Conservation (phyloP, 2,329 filamentous ascomycete genomes). For the Macrophomina tecta region DNA sequence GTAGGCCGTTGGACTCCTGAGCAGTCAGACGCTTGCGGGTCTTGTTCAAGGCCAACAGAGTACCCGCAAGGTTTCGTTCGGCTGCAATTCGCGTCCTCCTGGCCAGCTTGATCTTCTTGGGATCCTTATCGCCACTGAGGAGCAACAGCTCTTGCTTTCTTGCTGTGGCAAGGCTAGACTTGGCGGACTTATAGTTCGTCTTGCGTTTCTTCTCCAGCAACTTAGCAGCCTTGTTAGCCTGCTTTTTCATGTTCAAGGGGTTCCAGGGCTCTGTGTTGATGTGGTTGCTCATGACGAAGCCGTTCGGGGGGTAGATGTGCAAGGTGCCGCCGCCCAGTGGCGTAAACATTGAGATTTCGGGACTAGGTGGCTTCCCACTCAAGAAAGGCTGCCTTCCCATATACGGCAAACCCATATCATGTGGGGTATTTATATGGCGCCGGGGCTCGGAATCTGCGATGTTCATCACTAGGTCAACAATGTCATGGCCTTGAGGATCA, state of each 20-base stretch:
- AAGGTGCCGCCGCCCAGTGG: background rate
- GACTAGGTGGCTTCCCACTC: too few relatives aligned
- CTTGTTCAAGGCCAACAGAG: background rate
- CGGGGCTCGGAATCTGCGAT: constrained; percentile 25
- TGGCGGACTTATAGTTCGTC: background rate
- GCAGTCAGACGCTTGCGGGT: background rate
- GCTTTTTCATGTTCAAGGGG: too few relatives aligned
- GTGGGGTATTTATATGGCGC: background rate
- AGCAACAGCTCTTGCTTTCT: background rate
- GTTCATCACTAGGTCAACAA: constrained; percentile 40
- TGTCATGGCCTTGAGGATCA: constrained; percentile 33
- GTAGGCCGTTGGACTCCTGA: background rate
- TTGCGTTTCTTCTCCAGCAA: too few relatives aligned
- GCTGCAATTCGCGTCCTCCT: background rate
- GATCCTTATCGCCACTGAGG: background rate
- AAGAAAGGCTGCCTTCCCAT: too few relatives aligned
- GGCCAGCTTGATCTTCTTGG: background rate
- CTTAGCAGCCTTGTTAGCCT: too few relatives aligned
- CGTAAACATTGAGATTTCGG: background rate
- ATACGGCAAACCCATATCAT: background rate
- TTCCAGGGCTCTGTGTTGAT: too few relatives aligned
- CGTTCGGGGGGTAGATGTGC: background rate
- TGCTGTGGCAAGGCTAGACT: background rate
- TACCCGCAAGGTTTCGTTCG: background rate
- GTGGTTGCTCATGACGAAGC: too few relatives aligned